A percentile compares a stretch with the other conserved stretches of the same genome.
Evolutionary conservation across 225 moss, liverwort and hornwort genomes (phyloP).

Genomic region (Physcomitrium patens): DNA sequence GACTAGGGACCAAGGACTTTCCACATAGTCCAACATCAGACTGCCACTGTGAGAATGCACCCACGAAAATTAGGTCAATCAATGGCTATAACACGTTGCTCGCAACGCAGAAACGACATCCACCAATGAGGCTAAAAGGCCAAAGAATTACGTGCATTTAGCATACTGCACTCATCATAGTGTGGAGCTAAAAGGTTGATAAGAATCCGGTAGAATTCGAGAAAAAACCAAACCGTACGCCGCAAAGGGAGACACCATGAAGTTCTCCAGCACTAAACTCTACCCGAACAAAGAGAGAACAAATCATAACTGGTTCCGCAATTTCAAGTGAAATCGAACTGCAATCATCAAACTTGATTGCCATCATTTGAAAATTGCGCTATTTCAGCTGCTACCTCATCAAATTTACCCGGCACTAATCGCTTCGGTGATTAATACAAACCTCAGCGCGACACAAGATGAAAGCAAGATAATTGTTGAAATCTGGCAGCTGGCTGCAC

Average conservation of each 20-base stretch:
- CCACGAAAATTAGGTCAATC: conserved; percentile 38
- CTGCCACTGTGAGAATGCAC: conserved; percentile 12
- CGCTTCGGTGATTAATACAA: conserved; percentile 33
- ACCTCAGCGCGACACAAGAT: conserved; percentile 80
- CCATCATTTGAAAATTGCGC: conserved; percentile 15
- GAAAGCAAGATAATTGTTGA: conserved; percentile 75
- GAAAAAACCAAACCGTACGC: conserved; percentile 16
- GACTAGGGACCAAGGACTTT: conserved; percentile 14
- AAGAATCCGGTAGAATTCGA: conserved; percentile 21
- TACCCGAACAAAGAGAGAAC: conserved; percentile 1
- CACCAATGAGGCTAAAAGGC: conserved; percentile 24
- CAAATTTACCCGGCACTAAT: conserved; percentile 35
- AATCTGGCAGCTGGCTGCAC: conserved; percentile 70
- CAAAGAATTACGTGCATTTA: conserved; percentile 8
- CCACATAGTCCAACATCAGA: conserved; percentile 14
- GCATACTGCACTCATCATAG: not conserved
- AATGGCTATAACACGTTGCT: conserved; percentile 23
- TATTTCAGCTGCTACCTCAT: conserved; percentile 23
- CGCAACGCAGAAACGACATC: conserved; percentile 10
- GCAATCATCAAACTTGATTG: conserved; percentile 35
- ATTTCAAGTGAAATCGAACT: conserved; percentile 33
- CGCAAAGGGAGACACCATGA: not conserved
- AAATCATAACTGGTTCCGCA: conserved; percentile 14
- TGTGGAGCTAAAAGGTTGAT: not conserved
- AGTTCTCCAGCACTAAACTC: conserved; percentile 31